These are phyloP conservation scores for Elymus sibiricus DNA, from an alignment of 176 grass and related monocot genomes.

Conservation along the genomic window DNA sequence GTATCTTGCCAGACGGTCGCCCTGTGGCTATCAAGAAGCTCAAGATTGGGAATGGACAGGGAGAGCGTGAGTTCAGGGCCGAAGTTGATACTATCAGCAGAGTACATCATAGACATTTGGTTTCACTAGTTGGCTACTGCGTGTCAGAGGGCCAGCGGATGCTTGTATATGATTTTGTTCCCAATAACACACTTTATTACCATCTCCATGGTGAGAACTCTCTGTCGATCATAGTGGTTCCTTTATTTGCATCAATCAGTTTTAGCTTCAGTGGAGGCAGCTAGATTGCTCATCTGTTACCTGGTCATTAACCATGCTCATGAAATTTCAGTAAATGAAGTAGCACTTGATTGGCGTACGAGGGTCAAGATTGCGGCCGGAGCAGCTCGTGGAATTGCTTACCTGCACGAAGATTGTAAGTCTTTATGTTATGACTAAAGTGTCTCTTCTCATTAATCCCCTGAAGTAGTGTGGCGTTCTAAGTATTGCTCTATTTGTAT, in stretches of 20 bases:
- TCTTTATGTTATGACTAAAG: neutral
- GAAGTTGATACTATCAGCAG: conserved; percentile 88
- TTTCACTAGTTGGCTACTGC: conserved; percentile 81
- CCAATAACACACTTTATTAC: conserved; percentile 76
- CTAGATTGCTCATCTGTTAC: neutral
- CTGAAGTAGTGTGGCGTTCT: conserved; percentile 29
- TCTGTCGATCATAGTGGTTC: neutral
- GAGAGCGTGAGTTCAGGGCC: conserved; percentile 70
- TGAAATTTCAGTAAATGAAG: conserved; percentile 64
- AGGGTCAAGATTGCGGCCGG: conserved; percentile 96
- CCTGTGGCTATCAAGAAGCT: conserved; percentile 83
- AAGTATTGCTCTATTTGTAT: conserved; percentile 26
- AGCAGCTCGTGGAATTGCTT: conserved; percentile 94
- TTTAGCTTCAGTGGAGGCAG: neutral
- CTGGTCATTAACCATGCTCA: conserved; percentile 26
- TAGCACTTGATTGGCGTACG: conserved; percentile 69
- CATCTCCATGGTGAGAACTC: conserved; percentile 67
- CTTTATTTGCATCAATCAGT: neutral
- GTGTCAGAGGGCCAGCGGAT: conserved; percentile 50
- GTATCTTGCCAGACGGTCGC: conserved; percentile 57
- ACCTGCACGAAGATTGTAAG: conserved; percentile 99
- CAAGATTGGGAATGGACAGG: conserved; percentile 63
- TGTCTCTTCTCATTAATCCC: neutral
- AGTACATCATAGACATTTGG: conserved; percentile 78
- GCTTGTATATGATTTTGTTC: conserved; percentile 88